These are phyloP conservation scores for Mortierella polycephala DNA, from an alignment of 371 early-diverging fungal genomes.

Conservation along the genomic window DNA sequence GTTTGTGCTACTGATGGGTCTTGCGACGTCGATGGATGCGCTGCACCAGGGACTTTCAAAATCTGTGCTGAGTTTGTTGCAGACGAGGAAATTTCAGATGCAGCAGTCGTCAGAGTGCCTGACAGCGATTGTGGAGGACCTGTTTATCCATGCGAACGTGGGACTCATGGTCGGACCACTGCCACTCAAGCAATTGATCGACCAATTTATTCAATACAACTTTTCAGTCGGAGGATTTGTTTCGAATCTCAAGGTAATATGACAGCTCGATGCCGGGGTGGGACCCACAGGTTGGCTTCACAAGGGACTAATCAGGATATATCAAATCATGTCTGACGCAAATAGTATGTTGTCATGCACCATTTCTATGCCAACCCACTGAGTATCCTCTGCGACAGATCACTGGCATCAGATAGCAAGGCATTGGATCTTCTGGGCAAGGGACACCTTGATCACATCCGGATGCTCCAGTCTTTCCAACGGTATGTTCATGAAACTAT, in stretches of 20 bases:
- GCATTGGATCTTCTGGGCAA: constrained; percentile 55
- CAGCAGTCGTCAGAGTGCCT: constrained; percentile 82
- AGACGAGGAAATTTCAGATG: constrained; percentile 81
- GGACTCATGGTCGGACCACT: constrained; percentile 74
- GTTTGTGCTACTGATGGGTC: constrained; percentile 83
- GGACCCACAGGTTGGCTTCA: not conserved
- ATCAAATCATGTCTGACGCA: not conserved
- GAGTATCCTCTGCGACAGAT: constrained; percentile 67
- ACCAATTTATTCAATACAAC: constrained; percentile 81
- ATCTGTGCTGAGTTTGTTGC: constrained; percentile 73
- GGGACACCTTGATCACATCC: constrained; percentile 70
- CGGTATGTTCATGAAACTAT: constrained; percentile 34
- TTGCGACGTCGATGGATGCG: constrained; percentile 87
- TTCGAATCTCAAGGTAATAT: constrained; percentile 72
- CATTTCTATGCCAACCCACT: constrained; percentile 89
- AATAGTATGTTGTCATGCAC: constrained; percentile 86
- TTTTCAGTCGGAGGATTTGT: constrained; percentile 80
- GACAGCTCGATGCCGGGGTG: too few relatives aligned
- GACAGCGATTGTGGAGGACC: constrained; percentile 75
- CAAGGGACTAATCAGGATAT: not conserved
- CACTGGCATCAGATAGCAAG: constrained; percentile 39
- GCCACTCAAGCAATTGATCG: constrained; percentile 79
- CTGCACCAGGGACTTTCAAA: constrained; percentile 83
- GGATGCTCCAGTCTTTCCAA: constrained; percentile 82
- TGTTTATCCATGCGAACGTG: constrained; percentile 66